Base-by-base conservation (phyloP, 306 rosid genomes). In the Cyclanthera cordifolia region DNA sequence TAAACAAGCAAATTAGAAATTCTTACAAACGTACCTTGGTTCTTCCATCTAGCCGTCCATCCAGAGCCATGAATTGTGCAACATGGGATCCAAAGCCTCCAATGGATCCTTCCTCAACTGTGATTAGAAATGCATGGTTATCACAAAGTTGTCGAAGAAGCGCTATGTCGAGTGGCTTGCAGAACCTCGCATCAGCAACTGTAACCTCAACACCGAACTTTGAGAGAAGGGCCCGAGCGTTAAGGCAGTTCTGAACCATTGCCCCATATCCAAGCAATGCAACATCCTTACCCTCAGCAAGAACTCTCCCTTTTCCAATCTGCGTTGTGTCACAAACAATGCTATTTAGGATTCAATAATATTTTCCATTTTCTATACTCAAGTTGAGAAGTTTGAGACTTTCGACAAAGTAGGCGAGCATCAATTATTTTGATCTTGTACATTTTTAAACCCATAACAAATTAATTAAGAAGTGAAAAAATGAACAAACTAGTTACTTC, bases 101-200 rank as follows among this genome's bases (percentile, higher is more conserved):
- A 52, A 89, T 79, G 21, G 95, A 87, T 52, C 97, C 97, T 83
- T 92, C 97, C 84, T 92, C 98, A 13, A 92, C 98, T 4, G 96
- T 87, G 71, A 92, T 68, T 46, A 92, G 87, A 76, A 84, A 92
- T 39, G 87, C 73, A 77, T 92, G 98, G 67, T 87, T 72, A 74
- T 83, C 63, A 70, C 98, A 89, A 10, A 92, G 96, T 66, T 82
- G 85, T 72, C 95, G 84, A 32, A 92, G 81, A 84, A 92, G 98
- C 58, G 82, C 78, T 69, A 80, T 84, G 74, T 92, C 98, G 41
- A 89, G 87, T 58, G 98, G 98, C 77, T 92, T 92, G 84, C 96
- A 89, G 88, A 92, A 92, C 85, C 98, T 83, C 53, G 98, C 98
- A 76, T 92, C 98, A 14, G 95, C 98, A 75, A 92, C 98, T 14